Evolutionary conservation across 1,284 basidiomycete species (phyloP).

Genomic region (Cystobasidium pallidum): DNA sequence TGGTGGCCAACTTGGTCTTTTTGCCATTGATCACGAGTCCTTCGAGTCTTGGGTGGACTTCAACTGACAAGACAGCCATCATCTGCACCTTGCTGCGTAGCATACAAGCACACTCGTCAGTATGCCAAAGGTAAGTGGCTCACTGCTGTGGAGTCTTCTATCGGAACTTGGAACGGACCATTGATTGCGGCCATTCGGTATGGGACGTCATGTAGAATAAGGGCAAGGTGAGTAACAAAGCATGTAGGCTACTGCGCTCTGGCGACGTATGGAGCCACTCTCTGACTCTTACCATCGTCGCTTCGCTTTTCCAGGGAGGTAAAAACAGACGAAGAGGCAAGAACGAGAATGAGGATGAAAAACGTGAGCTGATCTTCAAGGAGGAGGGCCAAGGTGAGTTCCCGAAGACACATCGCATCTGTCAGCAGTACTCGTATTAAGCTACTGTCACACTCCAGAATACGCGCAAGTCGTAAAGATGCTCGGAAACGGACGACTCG

Average conservation of each 20-base stretch:
- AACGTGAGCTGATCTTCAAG: constrained; percentile 97
- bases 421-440: background rate
- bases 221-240: constrained; percentile 34
- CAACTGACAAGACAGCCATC: background rate
- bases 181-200: background rate
- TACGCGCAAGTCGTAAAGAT: constrained; percentile 99
- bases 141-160: background rate
- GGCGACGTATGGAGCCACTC: background rate
- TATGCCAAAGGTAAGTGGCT: constrained; percentile 16
- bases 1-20: background rate
- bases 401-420: background rate
- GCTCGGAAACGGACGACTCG: constrained; percentile 96
- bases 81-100: background rate
- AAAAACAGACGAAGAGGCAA: constrained; percentile 99
- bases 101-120: constrained; percentile 5
- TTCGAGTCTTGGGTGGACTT: background rate
- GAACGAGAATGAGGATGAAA: constrained; percentile 98
- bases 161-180: background rate
- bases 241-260: background rate
- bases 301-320: constrained; percentile 71
- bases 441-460: constrained; percentile 61
- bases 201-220: constrained; percentile 35
- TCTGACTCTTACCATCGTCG: background rate
- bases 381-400: constrained; percentile 85
- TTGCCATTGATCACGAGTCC: background rate